Evolutionary conservation across 2,329 filamentous ascomycete genomes (phyloP), one percentile per base, ranked within the genome.

Genomic region (Chrysosporium keratinophilum): DNA sequence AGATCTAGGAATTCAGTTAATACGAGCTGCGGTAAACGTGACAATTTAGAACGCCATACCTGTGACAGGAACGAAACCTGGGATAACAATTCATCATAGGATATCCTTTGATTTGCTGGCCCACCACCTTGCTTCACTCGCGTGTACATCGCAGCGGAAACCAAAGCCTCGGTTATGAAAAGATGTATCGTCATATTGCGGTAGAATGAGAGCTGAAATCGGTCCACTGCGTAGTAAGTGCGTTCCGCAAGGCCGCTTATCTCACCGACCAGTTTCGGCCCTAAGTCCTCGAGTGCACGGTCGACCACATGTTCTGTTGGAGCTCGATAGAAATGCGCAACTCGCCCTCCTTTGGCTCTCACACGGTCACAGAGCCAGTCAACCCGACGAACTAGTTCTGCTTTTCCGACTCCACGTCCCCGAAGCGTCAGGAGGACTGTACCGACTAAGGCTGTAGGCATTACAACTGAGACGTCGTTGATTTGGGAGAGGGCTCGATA

Each of bases 171-270:
- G 1, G 88, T 85, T 54, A 98, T 93, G 69, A 98, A 98, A 4
- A 98, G 79, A 66, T 98, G 93, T 57, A 98, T 98, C 0, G 91
- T 96, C 93, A 97, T 97, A 70, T 98, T 98, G 50, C 93, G 84
- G 71, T 98, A 98, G 70, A 98, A 98, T 0, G 89, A 95, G 9
- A 98, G 79, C 66, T 98, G 93, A 74, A 98, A 98, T 51, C 89
- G 81, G 68, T 98, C 93, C 39, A 96, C 89, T 3, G 93, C 93
- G 63, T 88, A 95, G 69, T 88, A 97, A 0, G 93, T 97, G 15
- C 88, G 87, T 67, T 98, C 93, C 0, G 87, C 85, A 4, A 98
- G 73, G 0, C 84, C 88, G 37, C 84, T 79, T 0, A 95, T 78
- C 3, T 84, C 75, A 3, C 90, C 88, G 0, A 98, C 89, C 1